These are phyloP conservation scores for Vigna angularis DNA, from an alignment of 306 rosid species.

Conservation along the genomic window DNA sequence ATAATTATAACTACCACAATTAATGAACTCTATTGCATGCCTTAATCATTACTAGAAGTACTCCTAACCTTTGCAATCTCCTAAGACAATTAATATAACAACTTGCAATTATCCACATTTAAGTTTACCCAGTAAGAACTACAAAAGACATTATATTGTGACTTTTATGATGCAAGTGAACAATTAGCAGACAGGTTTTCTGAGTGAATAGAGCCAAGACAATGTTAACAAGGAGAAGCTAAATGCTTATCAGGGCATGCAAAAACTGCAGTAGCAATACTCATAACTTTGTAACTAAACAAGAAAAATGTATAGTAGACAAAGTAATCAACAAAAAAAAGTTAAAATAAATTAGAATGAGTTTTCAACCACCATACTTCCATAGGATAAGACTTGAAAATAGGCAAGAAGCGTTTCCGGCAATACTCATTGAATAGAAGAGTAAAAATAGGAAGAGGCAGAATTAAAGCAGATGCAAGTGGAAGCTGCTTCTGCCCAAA, in stretches of 20 bases:
- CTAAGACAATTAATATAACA: no score
- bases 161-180: no score
- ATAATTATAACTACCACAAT: no score
- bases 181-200: no score
- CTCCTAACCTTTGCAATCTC: no score
- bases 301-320: slow-evolving; percentile 4
- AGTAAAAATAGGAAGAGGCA: slow-evolving; percentile 83
- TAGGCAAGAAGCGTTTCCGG: slow-evolving; percentile 73
- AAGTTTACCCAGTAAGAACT: no score
- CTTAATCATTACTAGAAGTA: no score
- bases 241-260: background rate
- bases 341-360: slow-evolving; percentile 21
- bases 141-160: no score
- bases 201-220: background rate
- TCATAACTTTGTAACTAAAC: slow-evolving; percentile 7
- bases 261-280: background rate
- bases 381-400: slow-evolving; percentile 64
- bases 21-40: no score
- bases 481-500: slow-evolving; percentile 80
- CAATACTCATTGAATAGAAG: slow-evolving; percentile 82
- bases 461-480: slow-evolving; percentile 59
- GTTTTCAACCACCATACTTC: slow-evolving; percentile 59
- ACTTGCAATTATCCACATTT: no score
- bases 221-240: no score
- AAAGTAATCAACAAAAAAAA: slow-evolving; percentile 11